Evolutionary conservation across 805 yeast genomes (phyloP).

Genomic region (Spathaspora gorwiae): DNA sequence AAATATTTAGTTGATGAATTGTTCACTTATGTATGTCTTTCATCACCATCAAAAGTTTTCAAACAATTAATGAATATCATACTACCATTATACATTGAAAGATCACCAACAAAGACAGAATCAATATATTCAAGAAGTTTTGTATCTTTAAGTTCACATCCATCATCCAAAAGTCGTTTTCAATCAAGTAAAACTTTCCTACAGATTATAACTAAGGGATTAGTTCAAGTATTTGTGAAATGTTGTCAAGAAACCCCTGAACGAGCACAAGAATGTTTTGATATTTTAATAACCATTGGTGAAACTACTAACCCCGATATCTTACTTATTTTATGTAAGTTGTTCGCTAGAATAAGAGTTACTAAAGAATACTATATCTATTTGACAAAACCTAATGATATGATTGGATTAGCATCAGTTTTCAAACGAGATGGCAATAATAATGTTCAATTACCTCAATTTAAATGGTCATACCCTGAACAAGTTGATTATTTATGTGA

Average conservation of each 20-base stretch:
- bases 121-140: conserved; percentile 6
- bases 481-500: conserved; percentile 44
- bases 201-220: conserved; percentile 18
- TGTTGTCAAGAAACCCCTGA: conserved; percentile 16
- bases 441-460: conserved; percentile 11
- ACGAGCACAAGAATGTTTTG: conserved; percentile 26
- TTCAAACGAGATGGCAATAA: conserved; percentile 44
- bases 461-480: conserved; percentile 64
- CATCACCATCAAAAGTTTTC: conserved; percentile 11
- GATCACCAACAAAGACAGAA: not conserved
- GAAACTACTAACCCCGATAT: conserved; percentile 29
- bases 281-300: conserved; percentile 31
- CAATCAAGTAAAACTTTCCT: conserved; percentile 7
- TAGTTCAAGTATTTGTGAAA: conserved; percentile 21
- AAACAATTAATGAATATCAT: conserved; percentile 11
- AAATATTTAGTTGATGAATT: conserved; percentile 22
- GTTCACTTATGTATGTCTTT: conserved; percentile 19
- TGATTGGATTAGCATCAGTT: conserved; percentile 62
- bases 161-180: not conserved
- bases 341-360: conserved; percentile 51
- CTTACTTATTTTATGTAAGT: conserved; percentile 46
- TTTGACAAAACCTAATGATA: conserved; percentile 52
- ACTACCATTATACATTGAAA: conserved; percentile 2
- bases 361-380: conserved; percentile 43
- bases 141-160: conserved; percentile 1